phyloP scores from a whole-genome alignment of 225 moss, liverwort and hornwort species.

The Takakia lepidozioides region DNA sequence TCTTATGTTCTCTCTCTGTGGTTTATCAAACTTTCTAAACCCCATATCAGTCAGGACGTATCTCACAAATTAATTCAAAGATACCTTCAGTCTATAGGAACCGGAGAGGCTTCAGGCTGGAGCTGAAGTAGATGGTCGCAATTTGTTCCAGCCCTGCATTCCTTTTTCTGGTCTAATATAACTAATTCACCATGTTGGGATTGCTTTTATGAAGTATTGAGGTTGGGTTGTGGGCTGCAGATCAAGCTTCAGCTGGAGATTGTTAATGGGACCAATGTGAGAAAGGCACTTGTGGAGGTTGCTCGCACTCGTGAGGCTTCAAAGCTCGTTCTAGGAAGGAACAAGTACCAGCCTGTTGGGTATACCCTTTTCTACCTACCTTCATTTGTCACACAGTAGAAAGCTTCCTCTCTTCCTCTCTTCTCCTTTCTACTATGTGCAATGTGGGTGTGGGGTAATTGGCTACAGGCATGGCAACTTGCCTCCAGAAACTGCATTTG shows the following conservation, averaged over 20 bases:
- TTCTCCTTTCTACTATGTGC: no score
- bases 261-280: slow-evolving; percentile 42
- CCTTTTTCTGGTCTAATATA: not conserved
- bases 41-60: no score
- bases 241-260: slow-evolving; percentile 57
- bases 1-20: not conserved
- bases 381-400: no score
- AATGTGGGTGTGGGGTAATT: no score
- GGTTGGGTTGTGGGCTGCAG: slow-evolving; percentile 38
- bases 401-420: no score
- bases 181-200: no score
- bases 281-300: slow-evolving; percentile 32
- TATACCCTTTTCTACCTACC: slow-evolving; percentile 5
- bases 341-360: slow-evolving; percentile 36
- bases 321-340: slow-evolving; percentile 48
- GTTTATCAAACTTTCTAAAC: not conserved
- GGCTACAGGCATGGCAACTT: no score
- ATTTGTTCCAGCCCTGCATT: slow-evolving; percentile 9
- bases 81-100: no score
- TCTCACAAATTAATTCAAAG: no score
- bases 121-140: slow-evolving; percentile 3
- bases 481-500: no score
- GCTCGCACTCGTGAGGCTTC: slow-evolving; percentile 45
- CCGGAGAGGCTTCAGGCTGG: not conserved
- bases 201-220: not conserved